Evolutionary conservation across 371 early-diverging fungal genomes (phyloP).

Genomic region (Massospora cicadina): DNA sequence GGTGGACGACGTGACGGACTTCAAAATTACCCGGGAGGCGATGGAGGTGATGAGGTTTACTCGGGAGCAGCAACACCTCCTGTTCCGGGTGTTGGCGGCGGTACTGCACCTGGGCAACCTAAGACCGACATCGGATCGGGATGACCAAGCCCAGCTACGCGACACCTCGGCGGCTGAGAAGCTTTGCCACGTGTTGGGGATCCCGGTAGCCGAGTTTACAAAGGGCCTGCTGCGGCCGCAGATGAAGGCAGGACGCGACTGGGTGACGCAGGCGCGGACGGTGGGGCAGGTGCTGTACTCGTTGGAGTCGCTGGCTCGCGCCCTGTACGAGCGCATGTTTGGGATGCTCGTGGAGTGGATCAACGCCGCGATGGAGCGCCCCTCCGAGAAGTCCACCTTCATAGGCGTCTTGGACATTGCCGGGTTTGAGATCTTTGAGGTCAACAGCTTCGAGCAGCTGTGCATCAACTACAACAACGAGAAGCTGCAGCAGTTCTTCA

Average conservation of each 20-base stretch:
- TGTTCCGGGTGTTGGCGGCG: constrained; percentile 77
- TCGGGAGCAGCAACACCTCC: constrained; percentile 50
- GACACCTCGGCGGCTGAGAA: constrained; percentile 66
- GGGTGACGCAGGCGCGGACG: constrained; percentile 82
- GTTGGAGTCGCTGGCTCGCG: constrained; percentile 84
- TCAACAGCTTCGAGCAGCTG: constrained; percentile 98
- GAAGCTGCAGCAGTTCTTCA: constrained; percentile 99
- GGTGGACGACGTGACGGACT: constrained; percentile 87
- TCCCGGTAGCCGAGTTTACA: constrained; percentile 71
- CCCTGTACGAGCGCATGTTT: constrained; percentile 97
- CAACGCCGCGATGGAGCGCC: constrained; percentile 69
- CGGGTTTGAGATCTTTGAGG: constrained; percentile 98
- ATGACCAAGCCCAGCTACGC: constrained; percentile 75
- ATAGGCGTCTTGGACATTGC: constrained; percentile 99
- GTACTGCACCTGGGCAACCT: constrained; percentile 97
- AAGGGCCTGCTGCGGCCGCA: constrained; percentile 75
- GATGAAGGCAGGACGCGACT: constrained; percentile 93
- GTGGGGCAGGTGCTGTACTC: constrained; percentile 76
- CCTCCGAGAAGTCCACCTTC: constrained; percentile 49
- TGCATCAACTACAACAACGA: constrained; percentile 99
- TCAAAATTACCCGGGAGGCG: constrained; percentile 48
- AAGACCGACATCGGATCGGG: constrained; percentile 43
- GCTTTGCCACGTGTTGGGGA: constrained; percentile 88
- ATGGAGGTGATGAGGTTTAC: constrained; percentile 74
- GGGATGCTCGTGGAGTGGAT: constrained; percentile 73